phyloP scores from a whole-genome alignment of 2,329 filamentous ascomycete species.

The Byssothecium circinans region DNA sequence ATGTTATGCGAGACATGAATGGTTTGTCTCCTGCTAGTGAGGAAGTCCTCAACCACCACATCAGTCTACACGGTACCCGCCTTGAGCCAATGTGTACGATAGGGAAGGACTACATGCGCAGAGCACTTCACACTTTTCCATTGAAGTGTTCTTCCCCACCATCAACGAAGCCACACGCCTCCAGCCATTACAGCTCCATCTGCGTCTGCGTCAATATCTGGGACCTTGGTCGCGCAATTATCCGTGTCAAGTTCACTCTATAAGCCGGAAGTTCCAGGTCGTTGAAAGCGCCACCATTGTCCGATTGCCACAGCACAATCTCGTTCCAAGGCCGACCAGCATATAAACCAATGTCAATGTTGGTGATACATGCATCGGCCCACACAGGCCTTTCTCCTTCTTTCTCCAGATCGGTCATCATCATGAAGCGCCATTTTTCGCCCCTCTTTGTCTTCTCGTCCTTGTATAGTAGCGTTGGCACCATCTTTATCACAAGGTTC shows the following conservation, averaged over 20 bases:
- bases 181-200: neutral
- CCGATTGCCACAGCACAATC: conserved; percentile 39
- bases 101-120: too few relatives aligned
- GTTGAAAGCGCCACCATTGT: conserved; percentile 14
- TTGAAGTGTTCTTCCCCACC: neutral
- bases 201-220: too few relatives aligned
- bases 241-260: conserved; percentile 27
- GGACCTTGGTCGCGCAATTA: conserved; percentile 1
- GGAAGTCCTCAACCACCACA: too few relatives aligned
- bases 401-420: conserved; percentile 16
- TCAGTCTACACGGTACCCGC: too few relatives aligned
- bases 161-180: neutral
- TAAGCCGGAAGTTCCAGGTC: conserved; percentile 40
- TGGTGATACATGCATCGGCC: conserved; percentile 43
- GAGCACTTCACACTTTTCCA: too few relatives aligned
- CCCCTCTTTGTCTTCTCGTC: conserved; percentile 31
- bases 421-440: conserved; percentile 40
- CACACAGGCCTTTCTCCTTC: conserved; percentile 19
- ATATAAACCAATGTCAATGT: conserved; percentile 38
- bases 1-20: too few relatives aligned
- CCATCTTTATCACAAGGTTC: conserved; percentile 23
- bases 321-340: conserved; percentile 39
- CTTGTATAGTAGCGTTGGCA: conserved; percentile 31
- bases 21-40: too few relatives aligned
- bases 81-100: too few relatives aligned